phyloP scores from a whole-genome alignment of 139 green algal genomes.

The Chlamydomonas eustigma region DNA sequence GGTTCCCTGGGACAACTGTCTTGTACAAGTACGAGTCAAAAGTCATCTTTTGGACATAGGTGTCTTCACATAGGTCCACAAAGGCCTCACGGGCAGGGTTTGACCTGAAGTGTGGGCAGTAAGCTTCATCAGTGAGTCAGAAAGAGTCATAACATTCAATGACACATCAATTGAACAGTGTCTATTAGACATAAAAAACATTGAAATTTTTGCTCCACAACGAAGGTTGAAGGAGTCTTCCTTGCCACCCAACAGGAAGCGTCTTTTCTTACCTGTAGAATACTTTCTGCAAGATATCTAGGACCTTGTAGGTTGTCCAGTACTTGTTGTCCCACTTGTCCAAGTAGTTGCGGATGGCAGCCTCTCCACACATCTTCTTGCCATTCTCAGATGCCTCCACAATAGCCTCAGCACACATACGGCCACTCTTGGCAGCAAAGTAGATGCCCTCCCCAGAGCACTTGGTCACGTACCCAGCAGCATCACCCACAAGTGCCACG shows the following conservation, averaged over 20 bases:
- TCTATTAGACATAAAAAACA: no score
- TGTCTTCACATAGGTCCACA: constrained; percentile 96
- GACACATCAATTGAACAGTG: no score
- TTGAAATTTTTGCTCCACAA: no score
- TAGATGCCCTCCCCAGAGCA: constrained; percentile 98
- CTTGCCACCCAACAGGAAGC: no score
- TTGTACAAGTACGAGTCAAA: constrained; percentile 99
- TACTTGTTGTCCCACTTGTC: constrained; percentile 98
- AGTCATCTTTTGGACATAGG: constrained; percentile 99
- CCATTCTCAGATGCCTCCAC: constrained; percentile 66
- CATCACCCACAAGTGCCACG: constrained; percentile 91
- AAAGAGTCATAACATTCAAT: no score
- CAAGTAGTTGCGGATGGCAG: constrained; percentile 87
- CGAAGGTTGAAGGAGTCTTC: no score
- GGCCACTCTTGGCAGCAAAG: constrained; percentile 97
- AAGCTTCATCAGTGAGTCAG: no score
- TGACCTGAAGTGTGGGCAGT: no score
- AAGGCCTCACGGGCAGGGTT: constrained; percentile 99
- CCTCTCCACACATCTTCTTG: constrained; percentile 84
- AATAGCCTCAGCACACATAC: constrained; percentile 96
- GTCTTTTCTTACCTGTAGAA: not conserved
- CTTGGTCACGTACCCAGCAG: constrained; percentile 96
- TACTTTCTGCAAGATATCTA: constrained; percentile 99
- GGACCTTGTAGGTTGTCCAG: constrained; percentile 99
- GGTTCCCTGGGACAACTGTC: constrained; percentile 98